Percentiles rank a stretch among this genome's conserved stretches.
Evolutionary conservation across 768 basidiomycete genomes (phyloP).

Genomic region (Dentipellis sp.): DNA sequence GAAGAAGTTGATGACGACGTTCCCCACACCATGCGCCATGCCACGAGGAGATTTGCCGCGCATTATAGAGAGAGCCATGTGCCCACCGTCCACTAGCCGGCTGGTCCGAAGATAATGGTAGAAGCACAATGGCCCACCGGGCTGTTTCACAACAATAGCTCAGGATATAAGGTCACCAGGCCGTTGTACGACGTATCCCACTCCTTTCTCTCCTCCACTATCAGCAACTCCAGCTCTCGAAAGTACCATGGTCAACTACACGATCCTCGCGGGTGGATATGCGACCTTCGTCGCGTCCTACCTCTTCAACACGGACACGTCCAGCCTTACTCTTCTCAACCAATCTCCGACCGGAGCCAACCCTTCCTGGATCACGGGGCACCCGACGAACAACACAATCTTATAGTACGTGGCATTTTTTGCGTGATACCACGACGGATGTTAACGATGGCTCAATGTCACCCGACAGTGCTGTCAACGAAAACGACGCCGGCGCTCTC

Average conservation of each 20-base stretch:
- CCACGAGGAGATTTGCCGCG: too few relatives aligned
- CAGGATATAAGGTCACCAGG: too few relatives aligned
- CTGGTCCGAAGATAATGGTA: too few relatives aligned
- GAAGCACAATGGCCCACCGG: too few relatives aligned
- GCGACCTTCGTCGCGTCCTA: constrained; percentile 52
- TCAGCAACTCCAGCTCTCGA: too few relatives aligned
- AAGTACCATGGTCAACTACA: constrained; percentile 50
- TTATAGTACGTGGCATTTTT: constrained; percentile 40
- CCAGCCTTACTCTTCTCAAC: constrained; percentile 35
- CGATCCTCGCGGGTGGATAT: constrained; percentile 62
- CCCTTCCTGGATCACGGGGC: constrained; percentile 52
- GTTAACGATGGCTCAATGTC: neutral
- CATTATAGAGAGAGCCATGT: too few relatives aligned
- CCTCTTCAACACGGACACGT: constrained; percentile 44
- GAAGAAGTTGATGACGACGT: too few relatives aligned
- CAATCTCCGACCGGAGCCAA: constrained; percentile 41
- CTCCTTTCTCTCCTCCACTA: too few relatives aligned
- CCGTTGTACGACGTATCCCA: too few relatives aligned
- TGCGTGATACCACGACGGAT: neutral
- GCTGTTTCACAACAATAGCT: too few relatives aligned
- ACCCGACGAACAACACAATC: constrained; percentile 47
- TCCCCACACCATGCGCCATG: too few relatives aligned
- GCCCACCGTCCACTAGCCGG: too few relatives aligned
- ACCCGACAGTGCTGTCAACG: constrained; percentile 46
- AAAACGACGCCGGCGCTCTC: constrained; percentile 32